These are phyloP conservation scores for Talaromyces funiculosus DNA, from an alignment of 2,329 filamentous ascomycete genomes.

Conservation along the genomic window DNA sequence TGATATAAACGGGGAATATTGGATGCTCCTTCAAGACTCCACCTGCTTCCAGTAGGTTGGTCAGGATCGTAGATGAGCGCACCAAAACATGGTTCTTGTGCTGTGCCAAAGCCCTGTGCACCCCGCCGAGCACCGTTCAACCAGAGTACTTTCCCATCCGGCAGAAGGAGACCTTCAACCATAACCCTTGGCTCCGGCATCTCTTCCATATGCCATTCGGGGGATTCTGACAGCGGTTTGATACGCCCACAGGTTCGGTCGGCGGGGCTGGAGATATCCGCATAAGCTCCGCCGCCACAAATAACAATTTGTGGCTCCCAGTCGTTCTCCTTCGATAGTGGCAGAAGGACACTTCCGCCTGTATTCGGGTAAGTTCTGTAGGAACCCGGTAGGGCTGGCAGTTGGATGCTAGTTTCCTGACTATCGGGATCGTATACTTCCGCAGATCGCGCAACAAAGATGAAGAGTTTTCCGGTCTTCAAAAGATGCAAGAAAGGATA, in stretches of 20 bases:
- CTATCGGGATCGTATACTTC: slow-evolving; percentile 50
- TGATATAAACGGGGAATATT: slow-evolving; percentile 53
- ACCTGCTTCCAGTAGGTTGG: slow-evolving; percentile 48
- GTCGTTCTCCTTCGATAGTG: slow-evolving; percentile 47
- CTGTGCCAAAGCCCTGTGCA: slow-evolving; percentile 56
- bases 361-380: slow-evolving; percentile 59
- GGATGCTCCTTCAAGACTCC: slow-evolving; percentile 38
- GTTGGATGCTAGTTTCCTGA: slow-evolving; percentile 40
- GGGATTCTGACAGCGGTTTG: slow-evolving; percentile 44
- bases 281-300: slow-evolving; percentile 56
- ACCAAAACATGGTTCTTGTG: slow-evolving; percentile 48
- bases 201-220: slow-evolving; percentile 52
- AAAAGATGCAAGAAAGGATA: slow-evolving; percentile 59
- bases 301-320: slow-evolving; percentile 53
- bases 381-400: slow-evolving; percentile 51
- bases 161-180: slow-evolving; percentile 55
- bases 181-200: slow-evolving; percentile 57
- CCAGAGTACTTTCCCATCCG: slow-evolving; percentile 56
- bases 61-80: slow-evolving; percentile 55
- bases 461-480: slow-evolving; percentile 51
- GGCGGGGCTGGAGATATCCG: slow-evolving; percentile 54
- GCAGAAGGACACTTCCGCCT: slow-evolving; percentile 53
- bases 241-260: slow-evolving; percentile 56
- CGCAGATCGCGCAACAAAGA: slow-evolving; percentile 53
- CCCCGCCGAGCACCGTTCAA: slow-evolving; percentile 55